Evolutionary conservation across 768 basidiomycete species (phyloP).

Genomic region (Collybia mongolica): DNA sequence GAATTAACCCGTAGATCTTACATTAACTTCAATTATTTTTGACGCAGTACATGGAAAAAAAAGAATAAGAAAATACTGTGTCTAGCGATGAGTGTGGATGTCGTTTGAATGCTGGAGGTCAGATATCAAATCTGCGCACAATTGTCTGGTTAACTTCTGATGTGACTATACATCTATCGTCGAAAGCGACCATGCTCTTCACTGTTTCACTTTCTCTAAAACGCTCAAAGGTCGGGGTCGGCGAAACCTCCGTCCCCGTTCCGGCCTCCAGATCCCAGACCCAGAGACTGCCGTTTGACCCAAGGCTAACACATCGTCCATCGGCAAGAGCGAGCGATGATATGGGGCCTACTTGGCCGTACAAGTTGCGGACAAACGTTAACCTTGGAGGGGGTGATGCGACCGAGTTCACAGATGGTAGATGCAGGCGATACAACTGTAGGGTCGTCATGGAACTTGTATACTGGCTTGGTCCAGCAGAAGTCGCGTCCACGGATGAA

Average conservation of each 20-base stretch:
- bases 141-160: conserved; percentile 39
- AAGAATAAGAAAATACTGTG: too few species aligned
- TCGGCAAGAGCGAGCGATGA: conserved; percentile 72
- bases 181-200: conserved; percentile 60
- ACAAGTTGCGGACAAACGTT: conserved; percentile 66
- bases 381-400: conserved; percentile 59
- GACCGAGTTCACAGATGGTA: conserved; percentile 50
- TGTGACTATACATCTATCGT: conserved; percentile 72
- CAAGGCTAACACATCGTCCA: conserved; percentile 78
- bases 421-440: conserved; percentile 72
- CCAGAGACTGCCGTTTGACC: conserved; percentile 73
- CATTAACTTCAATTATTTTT: too few species aligned
- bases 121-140: conserved; percentile 60
- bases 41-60: too few species aligned
- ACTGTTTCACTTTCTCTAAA: conserved; percentile 1
- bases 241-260: conserved; percentile 42
- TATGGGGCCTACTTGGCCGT: conserved; percentile 69
- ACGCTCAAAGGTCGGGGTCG: conserved; percentile 16
- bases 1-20: too few species aligned
- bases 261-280: conserved; percentile 82
- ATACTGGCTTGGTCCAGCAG: conserved; percentile 2
- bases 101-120: conserved; percentile 12
- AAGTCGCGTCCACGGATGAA: conserved; percentile 15
- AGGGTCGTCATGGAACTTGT: conserved; percentile 47
- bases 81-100: too few species aligned